Evolutionary conservation across 1,284 basidiomycete species (phyloP).

Genomic region (Prillingera fragicola): DNA sequence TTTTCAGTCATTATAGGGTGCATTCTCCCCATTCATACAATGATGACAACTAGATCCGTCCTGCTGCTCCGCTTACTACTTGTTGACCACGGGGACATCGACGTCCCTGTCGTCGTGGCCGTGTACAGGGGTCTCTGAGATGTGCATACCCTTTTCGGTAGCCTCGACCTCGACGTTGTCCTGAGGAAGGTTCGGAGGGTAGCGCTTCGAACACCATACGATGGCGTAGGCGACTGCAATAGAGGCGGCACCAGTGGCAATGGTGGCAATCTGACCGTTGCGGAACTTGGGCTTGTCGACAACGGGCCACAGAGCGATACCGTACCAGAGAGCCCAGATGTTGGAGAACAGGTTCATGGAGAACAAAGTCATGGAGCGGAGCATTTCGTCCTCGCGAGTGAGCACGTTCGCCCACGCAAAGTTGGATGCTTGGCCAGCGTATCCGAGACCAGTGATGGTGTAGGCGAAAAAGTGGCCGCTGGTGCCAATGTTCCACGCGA

Average conservation of each 20-base stretch:
- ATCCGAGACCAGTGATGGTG: slow-evolving; percentile 34
- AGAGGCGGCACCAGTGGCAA: slow-evolving; percentile 29
- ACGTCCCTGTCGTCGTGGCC: no score
- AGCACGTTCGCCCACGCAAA: slow-evolving; percentile 43
- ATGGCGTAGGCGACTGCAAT: slow-evolving; percentile 27
- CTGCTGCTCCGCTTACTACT: no score
- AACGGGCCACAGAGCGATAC: slow-evolving; percentile 38
- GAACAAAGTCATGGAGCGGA: slow-evolving; percentile 37
- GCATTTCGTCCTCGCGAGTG: slow-evolving; percentile 38
- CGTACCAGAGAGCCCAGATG: slow-evolving; percentile 36
- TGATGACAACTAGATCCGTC: no score
- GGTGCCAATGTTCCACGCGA: slow-evolving; percentile 30
- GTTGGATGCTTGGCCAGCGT: slow-evolving; percentile 42
- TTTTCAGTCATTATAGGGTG: no score
- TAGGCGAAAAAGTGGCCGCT: slow-evolving; percentile 39
- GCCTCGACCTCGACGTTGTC: slow-evolving; percentile 1
- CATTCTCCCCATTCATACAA: no score
- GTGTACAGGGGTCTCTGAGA: no score
- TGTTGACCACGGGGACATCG: no score
- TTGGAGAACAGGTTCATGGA: slow-evolving; percentile 32
- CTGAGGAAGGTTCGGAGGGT: slow-evolving; percentile 14
- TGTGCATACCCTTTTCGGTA: slow-evolving; percentile 3
- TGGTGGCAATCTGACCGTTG: slow-evolving; percentile 40
- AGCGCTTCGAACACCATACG: slow-evolving; percentile 26
- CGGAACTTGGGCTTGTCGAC: slow-evolving; percentile 30